Evolutionary conservation across 306 rosid species (phyloP), one percentile per base, ranked within the genome.

Genomic region (Cicer chorassanicum): DNA sequence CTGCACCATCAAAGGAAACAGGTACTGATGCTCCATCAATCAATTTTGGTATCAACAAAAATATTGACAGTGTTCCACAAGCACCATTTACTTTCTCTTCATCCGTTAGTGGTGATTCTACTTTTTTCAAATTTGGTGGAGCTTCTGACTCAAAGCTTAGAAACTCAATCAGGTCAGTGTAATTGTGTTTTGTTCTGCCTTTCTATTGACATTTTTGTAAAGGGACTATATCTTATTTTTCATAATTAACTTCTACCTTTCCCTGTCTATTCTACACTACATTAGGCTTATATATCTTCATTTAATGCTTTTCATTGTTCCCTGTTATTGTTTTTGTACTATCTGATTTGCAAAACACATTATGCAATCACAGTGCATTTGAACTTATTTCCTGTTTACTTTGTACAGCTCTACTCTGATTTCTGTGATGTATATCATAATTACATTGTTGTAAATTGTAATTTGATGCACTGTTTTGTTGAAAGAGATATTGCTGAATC

Each of bases 101-200:
- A 68, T 59, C 76, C 2, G 83, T 64, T 55, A 70, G 54, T 57
- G 76, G 69, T 24, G 88, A 84, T 50, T 75, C 83, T 57, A 42
- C 60, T 12, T 69, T 70, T 45, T 10, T 59, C 56, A 80, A 74
- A 78, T 76, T 75, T 54, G 89, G 64, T 45, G 76, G 80, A 70
- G 40, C 81, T 78, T 81, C 82, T 39, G 81, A 74, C 71, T 38
- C 83, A 53, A 87, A 79, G 42, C 82, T 64, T 13, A 84, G 56
- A 69, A 79, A 19, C 79, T 77, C 81, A 39, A 67, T 50, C 89
- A 89, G 89, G 98, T 93, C 14, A 70, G 86, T 67, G 5, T 18
- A 6, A 53, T 68, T 76, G 43, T 66, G 53, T 60, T 46, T 51
- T 48, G 55, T 41, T 49, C 21, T 70, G 57, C 43, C 16, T 41